Base-by-base conservation (phyloP, 352 stramenopile species). In the Phytophthora cactorum region DNA sequence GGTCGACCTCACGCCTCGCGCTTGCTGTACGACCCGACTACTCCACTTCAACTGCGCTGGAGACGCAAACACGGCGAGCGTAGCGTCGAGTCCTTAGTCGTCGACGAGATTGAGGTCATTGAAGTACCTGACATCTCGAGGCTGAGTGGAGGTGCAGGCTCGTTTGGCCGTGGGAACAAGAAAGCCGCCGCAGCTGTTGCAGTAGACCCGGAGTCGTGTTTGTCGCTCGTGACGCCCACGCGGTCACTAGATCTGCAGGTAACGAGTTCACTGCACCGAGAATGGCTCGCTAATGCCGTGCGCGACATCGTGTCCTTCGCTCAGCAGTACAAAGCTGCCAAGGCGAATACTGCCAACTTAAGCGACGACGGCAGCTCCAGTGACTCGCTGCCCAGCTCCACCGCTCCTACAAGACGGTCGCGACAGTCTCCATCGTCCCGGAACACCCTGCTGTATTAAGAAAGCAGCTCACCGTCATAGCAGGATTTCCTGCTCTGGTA, bases 221-320 rank as follows among this genome's bases (percentile, higher is more conserved):
- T 95, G 31, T 88, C 82, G 39, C 75, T 95, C 1, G 66, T 84
- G 34, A 88, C 86, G 15, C 43, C 69, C 2, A 54, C 63, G 6
- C 74, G 86, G 5, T 87, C 77, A 29, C 75, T 95, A 1, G 82
- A 93, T 52, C 52, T 95, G 38, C 81, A 91, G 31, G 65, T 92
- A 27, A 80, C 86, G 43, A 86, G 72, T n/a, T 32, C 75, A 14
- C 56, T 95, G 27, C 84, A 95, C 46, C 82, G 86, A 22, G 86
- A 93, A 45, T 95, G 86, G 86, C 73, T 95, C 9, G 72, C 89
- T 29, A 90, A 89, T 27, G 84, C 83, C 8, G 63, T 95, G 2
- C 72, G 71, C 4, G 79, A 91, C 49, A 75, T 91, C 45, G 71
- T 90, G 22, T 70, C 77, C 7, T 95, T 93, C 28, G 86, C 84